phyloP scores from a whole-genome alignment of 23 red algal genomes.

The Rhodosorus marinus region DNA sequence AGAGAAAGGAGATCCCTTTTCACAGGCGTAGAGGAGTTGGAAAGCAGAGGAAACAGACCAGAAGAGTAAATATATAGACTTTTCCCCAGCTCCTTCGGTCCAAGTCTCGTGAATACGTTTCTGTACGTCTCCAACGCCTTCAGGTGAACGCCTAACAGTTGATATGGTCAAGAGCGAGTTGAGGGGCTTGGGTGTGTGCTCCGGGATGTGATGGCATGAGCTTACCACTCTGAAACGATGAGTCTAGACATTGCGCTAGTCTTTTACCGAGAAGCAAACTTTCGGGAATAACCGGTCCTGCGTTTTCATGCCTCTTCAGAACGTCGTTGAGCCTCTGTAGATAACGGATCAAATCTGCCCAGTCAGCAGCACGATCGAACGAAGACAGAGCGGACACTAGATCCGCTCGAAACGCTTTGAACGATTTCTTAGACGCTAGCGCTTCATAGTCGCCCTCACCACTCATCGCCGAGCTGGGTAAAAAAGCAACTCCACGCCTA shows the following conservation, averaged over 20 bases:
- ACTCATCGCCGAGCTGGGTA: too few species aligned
- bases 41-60: constrained; percentile 72
- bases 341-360: constrained; percentile 77
- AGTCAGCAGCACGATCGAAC: constrained; percentile 87
- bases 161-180: neutral
- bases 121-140: constrained; percentile 81
- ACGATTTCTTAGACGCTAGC: too few species aligned
- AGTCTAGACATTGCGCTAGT: constrained; percentile 65
- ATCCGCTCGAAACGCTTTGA: constrained; percentile 86
- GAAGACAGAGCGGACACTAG: constrained; percentile 46
- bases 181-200: neutral
- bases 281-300: constrained; percentile 25
- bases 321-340: constrained; percentile 51
- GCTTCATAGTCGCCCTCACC: too few species aligned
- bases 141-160: constrained; percentile 43
- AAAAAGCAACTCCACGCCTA: too few species aligned
- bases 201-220: neutral
- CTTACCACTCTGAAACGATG: constrained; percentile 26
- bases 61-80: constrained; percentile 47
- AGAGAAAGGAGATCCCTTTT: constrained; percentile 43
- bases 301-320: constrained; percentile 27
- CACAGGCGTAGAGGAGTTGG: constrained; percentile 45
- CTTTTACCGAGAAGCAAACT: constrained; percentile 62
- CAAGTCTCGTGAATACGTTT: constrained; percentile 55
- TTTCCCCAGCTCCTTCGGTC: constrained; percentile 20